Evolutionary conservation across 139 green algal genomes (phyloP), one percentile per base, ranked within the genome.

Genomic region (Chlamydomonas schloesseri): DNA sequence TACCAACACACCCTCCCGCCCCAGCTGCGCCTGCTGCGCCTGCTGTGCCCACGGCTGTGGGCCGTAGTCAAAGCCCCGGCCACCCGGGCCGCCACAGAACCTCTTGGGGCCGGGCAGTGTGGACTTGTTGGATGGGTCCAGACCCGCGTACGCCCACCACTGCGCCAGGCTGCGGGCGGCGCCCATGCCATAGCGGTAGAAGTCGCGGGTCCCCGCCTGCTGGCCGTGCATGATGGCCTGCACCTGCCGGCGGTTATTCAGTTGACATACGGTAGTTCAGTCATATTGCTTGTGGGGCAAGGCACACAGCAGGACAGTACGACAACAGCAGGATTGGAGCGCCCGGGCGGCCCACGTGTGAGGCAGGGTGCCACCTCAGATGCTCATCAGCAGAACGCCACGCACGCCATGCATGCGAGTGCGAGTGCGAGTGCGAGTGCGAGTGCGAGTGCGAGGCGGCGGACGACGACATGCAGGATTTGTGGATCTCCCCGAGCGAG

Each of bases 131-230:
- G 17, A 3, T 0, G 78, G 78, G 34, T 84, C 62, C 62, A 84
- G 26, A 0, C 78, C 78, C 6, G 42, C 60, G 42, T 84, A 84
- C 47, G 67, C 37, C 78, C 78, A 84, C 78, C 78, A 84, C 50
- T 74, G 57, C 4, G 26, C 24, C 50, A 74, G 42, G 0, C 15
- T 53, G 23, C 78, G 62, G 8, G 33, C 37, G 1, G 37, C 0
- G 4, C 78, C 78, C 62, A 84, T 75, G 64, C 78, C 78, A 64
- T 75, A 84, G 62, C 36, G 26, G 46, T 58, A 83, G n/a, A n/a
- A n/a, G 8, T 14, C 29, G 21, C 57, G 23, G 26, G 42, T 28
- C 34, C 60, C 42, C n/a, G n/a, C n/a, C n/a, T n/a, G n/a, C 58
- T 57, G 29, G 33, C 74, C 64, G 34, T 24, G 14, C 76, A 83